Conservation (phyloP, 1,139 yeast genomes). For the Hemisphaericaspora subhashii region DNA sequence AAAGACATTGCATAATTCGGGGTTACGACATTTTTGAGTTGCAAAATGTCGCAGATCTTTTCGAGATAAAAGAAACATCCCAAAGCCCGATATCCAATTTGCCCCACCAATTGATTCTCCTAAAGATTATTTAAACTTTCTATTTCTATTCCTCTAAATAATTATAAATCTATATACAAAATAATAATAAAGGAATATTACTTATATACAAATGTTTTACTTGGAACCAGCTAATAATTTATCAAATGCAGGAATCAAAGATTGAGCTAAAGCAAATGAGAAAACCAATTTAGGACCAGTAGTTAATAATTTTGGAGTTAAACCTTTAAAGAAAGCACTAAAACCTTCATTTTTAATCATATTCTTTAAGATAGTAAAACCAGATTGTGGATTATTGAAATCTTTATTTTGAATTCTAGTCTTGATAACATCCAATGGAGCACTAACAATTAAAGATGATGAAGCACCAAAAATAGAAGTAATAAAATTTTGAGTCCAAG, state of each 20-base stretch:
- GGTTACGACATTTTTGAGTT: too few species aligned
- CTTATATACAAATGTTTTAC: slow-evolving; percentile 20
- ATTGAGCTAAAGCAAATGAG: slow-evolving; percentile 94
- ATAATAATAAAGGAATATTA: neutral
- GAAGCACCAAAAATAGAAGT: slow-evolving; percentile 98
- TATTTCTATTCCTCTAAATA: slow-evolving; percentile 4
- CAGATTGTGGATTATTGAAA: slow-evolving; percentile 94
- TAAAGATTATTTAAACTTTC: neutral
- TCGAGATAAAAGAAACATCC: too few species aligned
- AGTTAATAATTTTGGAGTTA: slow-evolving; percentile 92
- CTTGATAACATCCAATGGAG: slow-evolving; percentile 97
- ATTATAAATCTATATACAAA: neutral
- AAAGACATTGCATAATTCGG: too few species aligned
- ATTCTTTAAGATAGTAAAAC: slow-evolving; percentile 87
- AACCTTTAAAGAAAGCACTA: slow-evolving; percentile 92
- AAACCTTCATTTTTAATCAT: slow-evolving; percentile 90
- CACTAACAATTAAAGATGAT: slow-evolving; percentile 93
- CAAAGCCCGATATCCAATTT: too few species aligned
- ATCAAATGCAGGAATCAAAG: slow-evolving; percentile 94
- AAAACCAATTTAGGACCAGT: slow-evolving; percentile 98
- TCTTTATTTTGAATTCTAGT: slow-evolving; percentile 96
- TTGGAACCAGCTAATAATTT: slow-evolving; percentile 40
- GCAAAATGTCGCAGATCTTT: too few species aligned
- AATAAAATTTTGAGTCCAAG: slow-evolving; percentile 93
- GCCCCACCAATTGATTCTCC: too few species aligned